phyloP scores from a whole-genome alignment of 371 early-diverging fungal species.

The Capillidium heterosporum region DNA sequence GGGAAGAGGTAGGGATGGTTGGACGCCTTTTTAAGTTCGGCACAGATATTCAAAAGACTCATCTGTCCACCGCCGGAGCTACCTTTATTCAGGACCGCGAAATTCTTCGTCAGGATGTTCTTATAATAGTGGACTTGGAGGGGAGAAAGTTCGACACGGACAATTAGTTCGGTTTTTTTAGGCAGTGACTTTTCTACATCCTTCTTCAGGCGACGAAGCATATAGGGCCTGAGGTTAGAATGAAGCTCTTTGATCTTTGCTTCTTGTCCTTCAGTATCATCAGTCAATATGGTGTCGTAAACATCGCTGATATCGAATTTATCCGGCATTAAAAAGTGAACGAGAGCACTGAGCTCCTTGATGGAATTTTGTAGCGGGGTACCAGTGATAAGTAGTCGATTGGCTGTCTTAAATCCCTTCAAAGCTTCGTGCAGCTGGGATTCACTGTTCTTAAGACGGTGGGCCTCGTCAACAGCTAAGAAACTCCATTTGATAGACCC shows the following conservation, averaged over 20 bases:
- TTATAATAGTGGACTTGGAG: slow-evolving; percentile 85
- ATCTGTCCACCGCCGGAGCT: slow-evolving; percentile 59
- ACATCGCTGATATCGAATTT: slow-evolving; percentile 56
- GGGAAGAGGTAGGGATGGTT: slow-evolving; percentile 97
- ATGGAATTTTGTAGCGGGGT: slow-evolving; percentile 82
- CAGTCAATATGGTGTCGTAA: slow-evolving; percentile 17
- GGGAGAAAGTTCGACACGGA: slow-evolving; percentile 82
- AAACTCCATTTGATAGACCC: slow-evolving; percentile 67
- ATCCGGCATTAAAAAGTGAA: slow-evolving; percentile 69
- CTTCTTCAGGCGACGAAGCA: slow-evolving; percentile 91
- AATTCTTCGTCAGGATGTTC: slow-evolving; percentile 82
- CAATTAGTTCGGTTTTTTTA: slow-evolving; percentile 80
- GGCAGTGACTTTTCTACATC: slow-evolving; percentile 95
- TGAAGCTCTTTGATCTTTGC: slow-evolving; percentile 76
- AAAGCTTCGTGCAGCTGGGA: slow-evolving; percentile 74
- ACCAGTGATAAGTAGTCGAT: slow-evolving; percentile 72
- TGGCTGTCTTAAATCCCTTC: slow-evolving; percentile 47
- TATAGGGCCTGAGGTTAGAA: slow-evolving; percentile 58
- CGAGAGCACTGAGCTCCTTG: slow-evolving; percentile 61
- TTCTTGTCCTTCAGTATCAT: slow-evolving; percentile 44
- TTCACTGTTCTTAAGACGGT: slow-evolving; percentile 76
- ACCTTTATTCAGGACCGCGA: slow-evolving; percentile 67
- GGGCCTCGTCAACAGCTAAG: slow-evolving; percentile 81
- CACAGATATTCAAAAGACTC: slow-evolving; percentile 86
- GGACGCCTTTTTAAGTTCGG: slow-evolving; percentile 95